phyloP scores from a whole-genome alignment of 2,329 filamentous ascomycete species.

The Triangularia verruculosa region DNA sequence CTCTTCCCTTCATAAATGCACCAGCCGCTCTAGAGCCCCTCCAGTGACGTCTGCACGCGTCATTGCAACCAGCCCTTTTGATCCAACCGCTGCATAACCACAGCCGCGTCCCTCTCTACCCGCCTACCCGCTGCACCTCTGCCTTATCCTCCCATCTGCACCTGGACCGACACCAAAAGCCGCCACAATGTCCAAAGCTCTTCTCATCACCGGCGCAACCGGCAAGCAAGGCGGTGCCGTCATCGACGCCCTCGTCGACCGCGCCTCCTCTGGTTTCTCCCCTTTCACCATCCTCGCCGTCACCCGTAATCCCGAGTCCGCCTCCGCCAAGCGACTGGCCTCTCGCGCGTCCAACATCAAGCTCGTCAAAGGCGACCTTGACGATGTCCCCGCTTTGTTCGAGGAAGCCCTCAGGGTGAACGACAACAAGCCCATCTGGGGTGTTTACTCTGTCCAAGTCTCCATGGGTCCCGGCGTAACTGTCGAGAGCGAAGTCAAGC shows the following conservation, averaged over 20 bases:
- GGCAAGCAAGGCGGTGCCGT: conserved; percentile 47
- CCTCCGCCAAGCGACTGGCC: conserved; percentile 46
- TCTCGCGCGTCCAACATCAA: conserved; percentile 41
- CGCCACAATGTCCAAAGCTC: conserved; percentile 30
- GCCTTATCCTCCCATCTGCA: background rate
- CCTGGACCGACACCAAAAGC: background rate
- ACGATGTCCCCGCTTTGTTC: conserved; percentile 21
- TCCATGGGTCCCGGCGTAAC: conserved; percentile 36
- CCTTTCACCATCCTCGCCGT: conserved; percentile 51
- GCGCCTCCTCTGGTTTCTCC: conserved; percentile 12
- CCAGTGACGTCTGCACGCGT: background rate
- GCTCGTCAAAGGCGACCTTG: conserved; percentile 25
- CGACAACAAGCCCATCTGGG: conserved; percentile 43
- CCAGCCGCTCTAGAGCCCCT: background rate
- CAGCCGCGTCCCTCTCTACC: background rate
- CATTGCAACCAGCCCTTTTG: background rate
- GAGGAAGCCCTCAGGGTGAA: conserved; percentile 9
- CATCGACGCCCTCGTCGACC: conserved; percentile 39
- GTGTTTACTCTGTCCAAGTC: conserved; percentile 56
- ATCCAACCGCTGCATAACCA: background rate
- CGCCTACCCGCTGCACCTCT: background rate
- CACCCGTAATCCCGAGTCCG: conserved; percentile 51
- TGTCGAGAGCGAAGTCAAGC: conserved; percentile 38
- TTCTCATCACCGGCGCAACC: conserved; percentile 47
- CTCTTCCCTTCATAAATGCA: background rate